Conservation (phyloP, 2,329 filamentous ascomycete genomes). For the Fusarium sterilihyphosum region DNA sequence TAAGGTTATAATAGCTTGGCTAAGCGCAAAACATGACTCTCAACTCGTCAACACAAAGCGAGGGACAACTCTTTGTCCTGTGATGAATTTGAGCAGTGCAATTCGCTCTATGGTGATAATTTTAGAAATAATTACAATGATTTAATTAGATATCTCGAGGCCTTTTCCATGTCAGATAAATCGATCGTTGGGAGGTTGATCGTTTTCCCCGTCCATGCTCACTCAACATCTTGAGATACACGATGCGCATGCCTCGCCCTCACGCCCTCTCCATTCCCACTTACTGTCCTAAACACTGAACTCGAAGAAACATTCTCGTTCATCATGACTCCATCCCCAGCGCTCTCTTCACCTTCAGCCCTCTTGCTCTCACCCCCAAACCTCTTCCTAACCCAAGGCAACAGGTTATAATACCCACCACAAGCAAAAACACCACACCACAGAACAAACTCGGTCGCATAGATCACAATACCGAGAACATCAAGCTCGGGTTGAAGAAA, state of each 20-base stretch:
- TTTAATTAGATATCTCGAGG: too few species aligned
- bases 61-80: not conserved
- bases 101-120: not conserved
- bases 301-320: constrained; percentile 67
- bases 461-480: constrained; percentile 72
- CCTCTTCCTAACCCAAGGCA: constrained; percentile 56
- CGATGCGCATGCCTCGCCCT: constrained; percentile 4
- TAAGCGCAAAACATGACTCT: not conserved
- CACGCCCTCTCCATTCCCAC: constrained; percentile 17
- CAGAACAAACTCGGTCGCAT: constrained; percentile 70
- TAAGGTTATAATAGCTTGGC: not conserved
- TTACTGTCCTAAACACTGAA: constrained; percentile 68
- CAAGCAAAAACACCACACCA: constrained; percentile 75
- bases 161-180: not conserved
- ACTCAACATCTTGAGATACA: constrained; percentile 12
- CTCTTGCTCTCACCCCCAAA: not conserved
- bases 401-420: constrained; percentile 71
- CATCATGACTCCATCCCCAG: constrained; percentile 47
- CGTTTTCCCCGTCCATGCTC: not conserved
- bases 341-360: not conserved
- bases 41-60: not conserved
- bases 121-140: not conserved
- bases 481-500: constrained; percentile 69
- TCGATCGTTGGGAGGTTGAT: not conserved
- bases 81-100: not conserved